phyloP scores from a whole-genome alignment of 345 rosid species.

The Sonneratia caseolaris region DNA sequence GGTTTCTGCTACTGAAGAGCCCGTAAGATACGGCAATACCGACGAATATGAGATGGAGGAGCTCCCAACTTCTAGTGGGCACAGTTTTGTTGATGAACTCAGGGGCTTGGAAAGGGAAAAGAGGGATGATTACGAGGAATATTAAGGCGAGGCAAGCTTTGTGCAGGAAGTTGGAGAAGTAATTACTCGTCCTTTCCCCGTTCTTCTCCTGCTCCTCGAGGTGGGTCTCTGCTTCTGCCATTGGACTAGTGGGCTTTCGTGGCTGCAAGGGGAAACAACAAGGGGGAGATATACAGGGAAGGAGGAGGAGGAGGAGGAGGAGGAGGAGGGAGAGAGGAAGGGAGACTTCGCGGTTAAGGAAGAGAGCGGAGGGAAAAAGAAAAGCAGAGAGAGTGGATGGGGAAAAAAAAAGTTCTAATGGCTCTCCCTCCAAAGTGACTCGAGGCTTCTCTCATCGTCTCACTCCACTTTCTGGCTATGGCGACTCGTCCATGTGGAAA shows the following conservation, averaged over 20 bases:
- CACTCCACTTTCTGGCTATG: too few relatives aligned
- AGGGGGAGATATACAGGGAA: neutral
- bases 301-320: constrained; percentile 6
- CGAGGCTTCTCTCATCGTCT: too few relatives aligned
- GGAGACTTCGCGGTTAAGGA: constrained; percentile 18
- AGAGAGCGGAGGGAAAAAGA: constrained; percentile 1
- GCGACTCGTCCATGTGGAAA: too few relatives aligned
- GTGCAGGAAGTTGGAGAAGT: constrained; percentile 45
- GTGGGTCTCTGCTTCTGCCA: constrained; percentile 45
- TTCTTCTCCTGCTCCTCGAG: constrained; percentile 9
- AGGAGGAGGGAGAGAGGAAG: constrained; percentile 10
- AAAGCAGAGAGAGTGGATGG: neutral
- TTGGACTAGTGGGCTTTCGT: constrained; percentile 15
- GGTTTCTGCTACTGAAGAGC: constrained; percentile 61
- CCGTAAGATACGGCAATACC: constrained; percentile 99
- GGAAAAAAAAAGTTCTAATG: too few relatives aligned
- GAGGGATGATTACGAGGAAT: constrained; percentile 38
- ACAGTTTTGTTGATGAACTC: constrained; percentile 67
- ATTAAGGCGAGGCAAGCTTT: constrained; percentile 51
- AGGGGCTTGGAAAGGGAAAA: constrained; percentile 76
- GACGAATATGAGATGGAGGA: constrained; percentile 81
- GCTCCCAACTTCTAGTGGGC: constrained; percentile 65
- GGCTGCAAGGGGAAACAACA: neutral
- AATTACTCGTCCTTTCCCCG: constrained; percentile 36
- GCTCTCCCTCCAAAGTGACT: too few relatives aligned